These are phyloP conservation scores for Rhizoclosmatium sp. DNA, from an alignment of 192 early-diverging fungal genomes.

Conservation along the genomic window DNA sequence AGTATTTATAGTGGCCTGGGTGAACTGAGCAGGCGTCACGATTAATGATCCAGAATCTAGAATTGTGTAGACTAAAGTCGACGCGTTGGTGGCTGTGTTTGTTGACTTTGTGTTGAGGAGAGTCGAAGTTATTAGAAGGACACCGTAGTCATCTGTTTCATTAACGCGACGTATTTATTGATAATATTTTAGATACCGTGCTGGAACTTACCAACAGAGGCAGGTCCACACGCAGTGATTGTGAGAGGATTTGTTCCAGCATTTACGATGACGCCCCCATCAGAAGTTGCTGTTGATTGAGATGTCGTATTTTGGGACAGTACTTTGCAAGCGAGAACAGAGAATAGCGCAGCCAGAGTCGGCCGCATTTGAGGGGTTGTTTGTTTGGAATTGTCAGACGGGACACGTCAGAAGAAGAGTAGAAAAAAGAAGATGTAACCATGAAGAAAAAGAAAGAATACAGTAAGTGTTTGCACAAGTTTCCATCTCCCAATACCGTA, in stretches of 20 bases:
- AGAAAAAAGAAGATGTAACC: too few species aligned
- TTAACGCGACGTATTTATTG: neutral
- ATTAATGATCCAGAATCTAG: neutral
- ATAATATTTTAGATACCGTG: neutral
- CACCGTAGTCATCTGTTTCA: constrained; percentile 23
- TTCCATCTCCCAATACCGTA: too few species aligned
- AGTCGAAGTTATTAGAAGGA: constrained; percentile 10
- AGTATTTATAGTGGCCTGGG: constrained; percentile 28
- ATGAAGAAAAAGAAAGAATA: neutral
- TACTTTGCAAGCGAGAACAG: too few species aligned
- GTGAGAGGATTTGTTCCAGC: too few species aligned
- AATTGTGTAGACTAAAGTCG: neutral
- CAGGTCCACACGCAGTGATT: neutral
- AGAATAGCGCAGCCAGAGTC: too few species aligned
- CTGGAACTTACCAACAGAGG: neutral
- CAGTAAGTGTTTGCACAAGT: neutral
- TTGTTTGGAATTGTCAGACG: too few species aligned
- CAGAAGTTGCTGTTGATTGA: too few species aligned
- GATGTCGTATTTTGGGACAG: too few species aligned
- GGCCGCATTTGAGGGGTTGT: too few species aligned
- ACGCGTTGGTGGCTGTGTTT: neutral
- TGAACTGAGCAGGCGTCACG: neutral
- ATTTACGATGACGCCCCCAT: too few species aligned
- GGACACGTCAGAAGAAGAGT: too few species aligned
- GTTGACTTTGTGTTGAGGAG: constrained; percentile 20